Evolutionary conservation across 352 stramenopile genomes (phyloP).

Genomic region (Globisporangium carolinianum): DNA sequence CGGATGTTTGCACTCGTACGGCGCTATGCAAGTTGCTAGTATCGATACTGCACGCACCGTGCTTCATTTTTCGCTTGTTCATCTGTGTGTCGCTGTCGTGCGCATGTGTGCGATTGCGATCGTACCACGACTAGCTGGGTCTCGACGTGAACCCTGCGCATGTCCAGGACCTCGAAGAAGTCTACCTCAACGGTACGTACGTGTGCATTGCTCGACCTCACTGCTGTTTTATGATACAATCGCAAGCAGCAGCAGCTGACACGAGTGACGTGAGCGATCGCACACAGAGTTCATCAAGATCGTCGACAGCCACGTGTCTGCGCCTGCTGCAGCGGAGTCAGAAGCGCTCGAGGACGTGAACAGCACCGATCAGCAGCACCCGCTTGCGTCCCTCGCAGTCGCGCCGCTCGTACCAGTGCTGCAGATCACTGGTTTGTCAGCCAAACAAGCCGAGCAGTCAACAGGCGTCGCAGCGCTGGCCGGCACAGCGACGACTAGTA

Average conservation of each 20-base stretch:
- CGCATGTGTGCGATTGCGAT: neutral
- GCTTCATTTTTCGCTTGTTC: too few species aligned
- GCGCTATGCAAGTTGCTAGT: neutral
- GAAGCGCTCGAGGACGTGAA: neutral
- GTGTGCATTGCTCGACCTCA: too few species aligned
- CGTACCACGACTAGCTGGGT: constrained; percentile 23
- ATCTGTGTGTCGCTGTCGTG: neutral
- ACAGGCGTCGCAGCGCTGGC: neutral
- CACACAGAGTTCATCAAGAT: constrained; percentile 65
- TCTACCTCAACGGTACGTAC: constrained; percentile 50
- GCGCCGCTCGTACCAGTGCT: constrained; percentile 1
- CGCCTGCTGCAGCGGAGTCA: constrained; percentile 1
- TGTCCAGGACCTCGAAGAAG: constrained; percentile 48
- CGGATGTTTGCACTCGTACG: constrained; percentile 58
- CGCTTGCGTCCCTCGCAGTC: neutral
- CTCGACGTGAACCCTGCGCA: constrained; percentile 42
- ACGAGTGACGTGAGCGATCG: neutral
- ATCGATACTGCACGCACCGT: too few species aligned
- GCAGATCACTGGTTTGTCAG: neutral
- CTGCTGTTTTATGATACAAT: neutral
- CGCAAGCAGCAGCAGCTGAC: neutral
- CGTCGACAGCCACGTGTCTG: constrained; percentile 47
- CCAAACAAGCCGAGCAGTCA: neutral
- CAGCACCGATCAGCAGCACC: neutral
- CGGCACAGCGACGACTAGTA: neutral